phyloP scores from a whole-genome alignment of 116 monocot species.

The Papilionanthe hybrid region DNA sequence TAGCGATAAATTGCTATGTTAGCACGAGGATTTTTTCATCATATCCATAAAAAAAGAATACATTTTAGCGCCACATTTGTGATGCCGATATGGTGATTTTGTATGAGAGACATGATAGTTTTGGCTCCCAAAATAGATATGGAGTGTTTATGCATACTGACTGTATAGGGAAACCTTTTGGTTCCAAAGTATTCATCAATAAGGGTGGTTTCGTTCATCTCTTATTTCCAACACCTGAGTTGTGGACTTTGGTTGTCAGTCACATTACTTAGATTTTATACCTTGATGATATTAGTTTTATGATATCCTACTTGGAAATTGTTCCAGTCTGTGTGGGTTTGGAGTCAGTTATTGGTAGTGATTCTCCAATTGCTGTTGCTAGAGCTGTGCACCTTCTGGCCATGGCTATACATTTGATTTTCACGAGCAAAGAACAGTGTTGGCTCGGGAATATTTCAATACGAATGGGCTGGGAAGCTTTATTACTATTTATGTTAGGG shows the following conservation, averaged over 20 bases:
- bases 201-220: slow-evolving; percentile 82
- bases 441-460: slow-evolving; percentile 85
- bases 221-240: slow-evolving; percentile 77
- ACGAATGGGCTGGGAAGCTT: slow-evolving; percentile 62
- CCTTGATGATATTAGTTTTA: slow-evolving; percentile 82
- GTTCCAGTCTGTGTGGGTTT: slow-evolving; percentile 86
- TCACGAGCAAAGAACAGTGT: slow-evolving; percentile 80
- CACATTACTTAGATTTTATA: slow-evolving; percentile 94
- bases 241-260: slow-evolving; percentile 86
- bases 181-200: slow-evolving; percentile 59
- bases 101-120: slow-evolving; percentile 56
- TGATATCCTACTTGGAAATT: slow-evolving; percentile 77
- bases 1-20: not conserved
- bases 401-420: slow-evolving; percentile 88
- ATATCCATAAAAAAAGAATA: slow-evolving; percentile 30
- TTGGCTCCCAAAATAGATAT: slow-evolving; percentile 73
- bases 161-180: slow-evolving; percentile 86
- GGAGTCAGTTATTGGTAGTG: slow-evolving; percentile 73
- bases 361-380: slow-evolving; percentile 87
- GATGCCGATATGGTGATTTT: slow-evolving; percentile 78
- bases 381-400: slow-evolving; percentile 74
- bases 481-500: slow-evolving; percentile 75
- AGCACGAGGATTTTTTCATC: slow-evolving; percentile 30
- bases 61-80: slow-evolving; percentile 40
- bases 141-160: slow-evolving; percentile 88